Conservation (phyloP, 495 filamentous ascomycete species). For the Elasticomyces elasticus region DNA sequence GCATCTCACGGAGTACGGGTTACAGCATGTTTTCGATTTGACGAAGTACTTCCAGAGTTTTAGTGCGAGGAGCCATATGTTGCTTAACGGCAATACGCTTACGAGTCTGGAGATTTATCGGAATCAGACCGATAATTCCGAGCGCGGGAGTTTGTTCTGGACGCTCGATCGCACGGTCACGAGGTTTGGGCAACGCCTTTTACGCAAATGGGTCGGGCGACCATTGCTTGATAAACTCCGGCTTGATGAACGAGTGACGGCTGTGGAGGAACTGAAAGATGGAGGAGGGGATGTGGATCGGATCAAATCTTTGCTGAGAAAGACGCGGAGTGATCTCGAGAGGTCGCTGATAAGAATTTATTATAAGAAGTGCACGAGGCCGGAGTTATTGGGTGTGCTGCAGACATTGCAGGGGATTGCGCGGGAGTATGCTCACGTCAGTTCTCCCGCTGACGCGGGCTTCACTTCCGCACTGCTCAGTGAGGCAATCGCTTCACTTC, state of each 20-base stretch:
- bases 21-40: conserved; percentile 92
- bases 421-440: conserved; percentile 58
- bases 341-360: conserved; percentile 90
- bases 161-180: conserved; percentile 87
- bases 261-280: conserved; percentile 80
- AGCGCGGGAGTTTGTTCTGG: conserved; percentile 91
- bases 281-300: conserved; percentile 60
- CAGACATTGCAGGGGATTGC: conserved; percentile 77
- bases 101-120: conserved; percentile 92
- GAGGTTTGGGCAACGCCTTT: conserved; percentile 73
- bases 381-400: conserved; percentile 75
- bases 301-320: conserved; percentile 56
- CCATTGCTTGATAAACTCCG: conserved; percentile 70
- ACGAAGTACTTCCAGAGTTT: conserved; percentile 98
- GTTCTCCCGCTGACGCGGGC: conserved; percentile 54
- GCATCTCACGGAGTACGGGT: conserved; percentile 83
- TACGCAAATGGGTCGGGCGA: conserved; percentile 92
- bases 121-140: conserved; percentile 79
- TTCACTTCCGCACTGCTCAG: conserved; percentile 65
- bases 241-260: conserved; percentile 74
- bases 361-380: conserved; percentile 73
- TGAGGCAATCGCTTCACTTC: conserved; percentile 64
- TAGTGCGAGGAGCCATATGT: conserved; percentile 87
- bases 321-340: conserved; percentile 74
- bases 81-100: conserved; percentile 89